phyloP scores from a whole-genome alignment of 2,329 filamentous ascomycete genomes.

The Stachybotrys chartarum region DNA sequence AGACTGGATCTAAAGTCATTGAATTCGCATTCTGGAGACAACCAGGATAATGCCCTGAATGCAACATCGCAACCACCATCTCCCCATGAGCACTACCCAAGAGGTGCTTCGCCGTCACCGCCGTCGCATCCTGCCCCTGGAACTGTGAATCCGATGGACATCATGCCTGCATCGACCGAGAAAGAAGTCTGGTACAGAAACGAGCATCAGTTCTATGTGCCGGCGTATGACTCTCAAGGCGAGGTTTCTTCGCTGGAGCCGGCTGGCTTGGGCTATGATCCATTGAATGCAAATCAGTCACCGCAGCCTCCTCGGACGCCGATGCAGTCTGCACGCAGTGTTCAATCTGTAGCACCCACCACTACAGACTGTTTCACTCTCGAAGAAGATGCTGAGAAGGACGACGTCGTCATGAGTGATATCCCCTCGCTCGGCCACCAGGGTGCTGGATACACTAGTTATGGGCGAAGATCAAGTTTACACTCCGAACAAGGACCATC shows the following conservation, averaged over 20 bases:
- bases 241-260: conserved; percentile 5
- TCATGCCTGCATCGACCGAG: conserved; percentile 38
- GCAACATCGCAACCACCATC: conserved; percentile 9
- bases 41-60: not conserved
- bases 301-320: conserved; percentile 4
- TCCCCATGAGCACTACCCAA: conserved; percentile 13
- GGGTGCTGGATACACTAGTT: conserved; percentile 11
- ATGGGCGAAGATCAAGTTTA: conserved; percentile 22
- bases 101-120: conserved; percentile 18
- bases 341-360: conserved; percentile 18
- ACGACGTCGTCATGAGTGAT: conserved; percentile 15
- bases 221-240: conserved; percentile 17
- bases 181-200: conserved; percentile 28
- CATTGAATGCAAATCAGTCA: conserved; percentile 3
- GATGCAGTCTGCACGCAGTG: conserved; percentile 9
- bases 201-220: conserved; percentile 25
- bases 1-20: not conserved
- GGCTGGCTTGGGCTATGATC: not conserved
- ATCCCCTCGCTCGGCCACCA: conserved; percentile 14
- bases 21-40: not conserved
- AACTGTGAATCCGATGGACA: conserved; percentile 47
- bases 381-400: conserved; percentile 10
- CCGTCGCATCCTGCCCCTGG: conserved; percentile 30
- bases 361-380: conserved; percentile 10
- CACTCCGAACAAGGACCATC: conserved; percentile 36